Evolutionary conservation across 2,329 filamentous ascomycete species (phyloP).

Genomic region (Rhinocladiella similis): DNA sequence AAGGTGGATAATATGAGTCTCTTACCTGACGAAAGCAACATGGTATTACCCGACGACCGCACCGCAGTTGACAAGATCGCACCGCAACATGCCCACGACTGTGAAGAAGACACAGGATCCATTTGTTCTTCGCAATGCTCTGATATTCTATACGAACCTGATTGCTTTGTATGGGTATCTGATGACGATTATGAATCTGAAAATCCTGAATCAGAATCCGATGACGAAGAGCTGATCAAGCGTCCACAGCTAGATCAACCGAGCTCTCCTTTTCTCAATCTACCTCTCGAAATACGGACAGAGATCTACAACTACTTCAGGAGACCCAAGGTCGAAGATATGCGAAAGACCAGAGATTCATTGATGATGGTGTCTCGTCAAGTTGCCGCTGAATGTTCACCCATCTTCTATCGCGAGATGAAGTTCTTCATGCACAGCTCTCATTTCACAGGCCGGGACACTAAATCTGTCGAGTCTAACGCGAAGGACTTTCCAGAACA

Average conservation of each 20-base stretch:
- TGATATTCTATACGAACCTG: too few species aligned
- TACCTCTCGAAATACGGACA: constrained; percentile 7
- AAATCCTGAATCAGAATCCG: not conserved
- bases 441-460: not conserved
- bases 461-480: too few species aligned
- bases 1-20: too few species aligned
- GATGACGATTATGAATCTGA: not conserved
- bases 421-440: not conserved
- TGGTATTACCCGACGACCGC: too few species aligned
- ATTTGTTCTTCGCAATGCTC: too few species aligned
- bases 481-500: not conserved
- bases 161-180: too few species aligned
- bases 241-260: not conserved
- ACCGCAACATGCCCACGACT: too few species aligned
- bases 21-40: too few species aligned
- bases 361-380: not conserved
- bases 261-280: not conserved
- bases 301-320: constrained; percentile 7
- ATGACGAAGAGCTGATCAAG: not conserved
- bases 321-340: not conserved
- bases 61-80: too few species aligned
- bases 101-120: too few species aligned
- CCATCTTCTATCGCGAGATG: not conserved
- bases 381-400: not conserved
- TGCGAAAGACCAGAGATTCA: not conserved